Conservation (phyloP, 768 basidiomycete genomes). For the Amanita thiersii region DNA sequence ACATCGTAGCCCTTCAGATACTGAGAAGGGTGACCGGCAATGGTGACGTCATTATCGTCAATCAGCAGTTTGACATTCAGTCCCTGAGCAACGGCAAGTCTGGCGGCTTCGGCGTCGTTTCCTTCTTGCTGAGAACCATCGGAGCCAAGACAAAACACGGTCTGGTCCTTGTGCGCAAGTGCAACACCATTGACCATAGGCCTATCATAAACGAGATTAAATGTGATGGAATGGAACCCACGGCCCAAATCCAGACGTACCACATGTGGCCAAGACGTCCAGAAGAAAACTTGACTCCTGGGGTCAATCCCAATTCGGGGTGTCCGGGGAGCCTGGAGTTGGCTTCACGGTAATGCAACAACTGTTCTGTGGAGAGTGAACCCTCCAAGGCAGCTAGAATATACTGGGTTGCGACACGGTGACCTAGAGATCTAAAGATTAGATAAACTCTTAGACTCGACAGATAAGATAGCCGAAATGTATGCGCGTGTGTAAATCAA, state of each 20-base stretch:
- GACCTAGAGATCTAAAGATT: slow-evolving; percentile 37
- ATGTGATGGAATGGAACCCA: not conserved
- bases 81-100: slow-evolving; percentile 75
- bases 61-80: slow-evolving; percentile 83
- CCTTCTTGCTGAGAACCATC: slow-evolving; percentile 92
- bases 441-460: not conserved
- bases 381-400: slow-evolving; percentile 75
- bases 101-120: slow-evolving; percentile 84
- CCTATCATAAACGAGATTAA: slow-evolving; percentile 20
- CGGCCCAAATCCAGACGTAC: slow-evolving; percentile 20
- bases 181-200: slow-evolving; percentile 81
- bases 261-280: slow-evolving; percentile 92
- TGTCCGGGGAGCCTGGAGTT: slow-evolving; percentile 85
- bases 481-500: not conserved
- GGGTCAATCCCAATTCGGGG: slow-evolving; percentile 83
- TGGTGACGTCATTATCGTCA: slow-evolving; percentile 89
- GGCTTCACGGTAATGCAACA: slow-evolving; percentile 80
- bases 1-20: slow-evolving; percentile 78
- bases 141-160: slow-evolving; percentile 77
- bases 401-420: slow-evolving; percentile 88
- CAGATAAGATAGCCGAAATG: slow-evolving; percentile 4
- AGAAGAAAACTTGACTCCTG: slow-evolving; percentile 90
- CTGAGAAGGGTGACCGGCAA: slow-evolving; percentile 83
- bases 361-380: slow-evolving; percentile 60
- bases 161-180: slow-evolving; percentile 69